Evolutionary conservation across 2,329 filamentous ascomycete genomes (phyloP), one percentile per base, ranked within the genome.

Genomic region (Boeremia exigua): DNA sequence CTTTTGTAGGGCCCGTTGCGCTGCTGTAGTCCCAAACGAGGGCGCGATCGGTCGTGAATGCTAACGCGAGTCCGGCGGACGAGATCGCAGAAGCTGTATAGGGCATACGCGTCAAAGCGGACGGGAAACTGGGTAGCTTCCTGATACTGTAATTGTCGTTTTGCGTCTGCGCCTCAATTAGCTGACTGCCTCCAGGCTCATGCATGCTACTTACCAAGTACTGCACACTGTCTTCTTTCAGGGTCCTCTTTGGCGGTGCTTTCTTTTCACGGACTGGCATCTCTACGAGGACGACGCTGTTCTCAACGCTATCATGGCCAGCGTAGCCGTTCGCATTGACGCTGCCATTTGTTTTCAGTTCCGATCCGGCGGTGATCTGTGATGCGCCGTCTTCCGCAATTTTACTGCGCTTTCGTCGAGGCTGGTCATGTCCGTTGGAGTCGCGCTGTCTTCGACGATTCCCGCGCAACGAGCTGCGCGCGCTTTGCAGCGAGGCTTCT

Each of bases 21-120:
- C 77, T 75, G 45, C 86, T 86, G 77, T 98, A 98, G 14, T 91
- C 89, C 95, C 95, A 99, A 45, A 96, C 86, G 58, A 96, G 84
- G 65, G 93, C 95, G 70, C 93, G 88, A 7, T 88, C 87, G 62
- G 88, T 86, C 8, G 91, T 96, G 52, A 98, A 82, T 42, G 87
- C 88, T 52, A 98, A 82, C 44, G 91, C 93, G 71, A 93, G 91
- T 17, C 70, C 62, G 86, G 89, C 70, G 79, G 86, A 57, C 81
- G 84, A 36, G 83, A 85, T 74, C 86, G 80, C 73, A 52, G 69
- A 79, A 56, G 69, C 77, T 65, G 66, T 68, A 45, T 72, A 77
- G 55, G 84, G 81, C 68, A 88, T 84, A 63, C 84, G 79, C 62
- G 88, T 86, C 60, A 96, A 84, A 68, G 87, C 86, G 68, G 93